These are phyloP conservation scores for Geranium incanum DNA, from an alignment of 441 rosid species.

Conservation along the genomic window DNA sequence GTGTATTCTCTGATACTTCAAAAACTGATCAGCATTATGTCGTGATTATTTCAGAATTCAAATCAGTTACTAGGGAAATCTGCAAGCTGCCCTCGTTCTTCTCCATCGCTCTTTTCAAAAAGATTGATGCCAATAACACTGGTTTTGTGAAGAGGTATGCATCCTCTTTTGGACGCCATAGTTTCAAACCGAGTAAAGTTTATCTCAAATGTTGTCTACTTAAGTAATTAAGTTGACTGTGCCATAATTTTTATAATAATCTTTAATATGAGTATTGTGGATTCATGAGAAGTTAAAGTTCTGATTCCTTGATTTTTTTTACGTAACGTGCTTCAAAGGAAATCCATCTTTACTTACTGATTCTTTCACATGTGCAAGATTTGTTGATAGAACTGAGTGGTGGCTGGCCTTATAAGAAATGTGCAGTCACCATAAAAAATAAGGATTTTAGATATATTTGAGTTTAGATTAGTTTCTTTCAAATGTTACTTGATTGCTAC, in stretches of 20 bases:
- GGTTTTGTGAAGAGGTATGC: conserved; percentile 68
- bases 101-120: conserved; percentile 63
- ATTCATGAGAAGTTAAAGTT: background rate
- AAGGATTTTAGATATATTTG: background rate
- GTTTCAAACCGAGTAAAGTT: background rate
- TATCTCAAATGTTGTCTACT: background rate
- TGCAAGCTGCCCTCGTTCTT: conserved; percentile 97
- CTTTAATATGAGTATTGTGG: background rate
- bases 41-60: conserved; percentile 53
- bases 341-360: background rate
- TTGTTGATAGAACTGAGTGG: background rate
- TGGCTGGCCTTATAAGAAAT: background rate
- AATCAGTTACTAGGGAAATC: conserved; percentile 73
- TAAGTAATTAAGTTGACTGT: background rate
- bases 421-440: background rate
- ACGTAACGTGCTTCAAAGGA: background rate
- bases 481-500: too few relatives aligned
- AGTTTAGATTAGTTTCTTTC: too few relatives aligned
- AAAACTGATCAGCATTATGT: conserved; percentile 14
- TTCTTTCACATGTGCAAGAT: background rate
- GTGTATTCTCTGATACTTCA: conserved; percentile 11
- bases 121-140: conserved; percentile 58
- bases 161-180: background rate
- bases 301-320: background rate
- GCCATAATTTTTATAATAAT: background rate